These are phyloP conservation scores for Chrysosphaeria jannelii DNA, from an alignment of 2,329 filamentous ascomycete species.

Conservation along the genomic window DNA sequence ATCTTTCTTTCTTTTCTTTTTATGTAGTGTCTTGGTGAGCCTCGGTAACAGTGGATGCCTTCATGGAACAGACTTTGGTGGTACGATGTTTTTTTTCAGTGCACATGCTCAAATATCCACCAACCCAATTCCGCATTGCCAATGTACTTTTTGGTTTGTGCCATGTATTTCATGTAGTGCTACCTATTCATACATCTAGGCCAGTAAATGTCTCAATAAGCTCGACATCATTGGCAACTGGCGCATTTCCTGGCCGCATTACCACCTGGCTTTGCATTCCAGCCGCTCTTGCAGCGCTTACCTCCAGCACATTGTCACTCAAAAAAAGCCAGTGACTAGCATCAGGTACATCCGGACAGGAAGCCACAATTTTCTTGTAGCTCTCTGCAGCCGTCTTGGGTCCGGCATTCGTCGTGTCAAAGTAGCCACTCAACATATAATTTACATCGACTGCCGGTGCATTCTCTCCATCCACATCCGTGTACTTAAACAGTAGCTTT, in stretches of 20 bases:
- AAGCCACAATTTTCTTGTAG: slow-evolving; percentile 27
- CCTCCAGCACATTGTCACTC: slow-evolving; percentile 48
- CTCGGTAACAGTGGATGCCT: too few species aligned
- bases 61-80: too few species aligned
- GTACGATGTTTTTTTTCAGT: too few species aligned
- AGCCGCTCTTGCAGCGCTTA: slow-evolving; percentile 26
- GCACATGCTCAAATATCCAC: too few species aligned
- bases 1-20: too few species aligned
- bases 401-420: slow-evolving; percentile 57
- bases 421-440: slow-evolving; percentile 30
- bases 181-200: too few species aligned
- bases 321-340: slow-evolving; percentile 38
- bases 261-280: slow-evolving; percentile 34
- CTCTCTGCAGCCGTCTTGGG: slow-evolving; percentile 36
- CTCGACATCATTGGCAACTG: slow-evolving; percentile 17
- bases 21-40: too few species aligned
- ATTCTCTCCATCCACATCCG: slow-evolving; percentile 11
- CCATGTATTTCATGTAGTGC: too few species aligned
- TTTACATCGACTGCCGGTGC: slow-evolving; percentile 22
- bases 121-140: too few species aligned
- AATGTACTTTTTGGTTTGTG: too few species aligned
- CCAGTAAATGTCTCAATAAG: too few species aligned
- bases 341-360: slow-evolving; percentile 13
- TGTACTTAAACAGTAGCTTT: slow-evolving; percentile 48
- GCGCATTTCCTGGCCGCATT: slow-evolving; percentile 38